Base-by-base conservation (phyloP, 1,284 basidiomycete species). In the Schizophyllum amplum region DNA sequence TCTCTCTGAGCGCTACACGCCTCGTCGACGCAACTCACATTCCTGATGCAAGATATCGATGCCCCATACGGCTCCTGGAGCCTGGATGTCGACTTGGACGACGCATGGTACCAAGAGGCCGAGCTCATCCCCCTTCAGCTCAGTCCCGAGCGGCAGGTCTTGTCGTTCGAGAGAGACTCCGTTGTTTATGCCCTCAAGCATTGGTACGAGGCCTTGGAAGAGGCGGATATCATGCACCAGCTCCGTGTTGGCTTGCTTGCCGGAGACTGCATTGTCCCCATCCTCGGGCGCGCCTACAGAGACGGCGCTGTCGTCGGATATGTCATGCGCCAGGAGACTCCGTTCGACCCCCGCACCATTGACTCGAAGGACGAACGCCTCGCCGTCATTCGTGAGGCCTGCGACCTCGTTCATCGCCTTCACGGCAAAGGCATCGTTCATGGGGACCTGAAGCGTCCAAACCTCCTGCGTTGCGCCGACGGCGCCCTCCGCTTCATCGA, bases 371-470 rank as follows among this genome's bases (percentile, higher is more conserved):
- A 47, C 5, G 57, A 59, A 20, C 54, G 57, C 15, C 7, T 56
- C 25, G 15, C 17, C 15, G 48, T 52, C n/a, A 59, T 59, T 24
- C 33, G 51, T 9, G 22, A 54, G 23, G 46, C 56, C 9, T 52
- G 57, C 17, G 57, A 59, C 9, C 54, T 56, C 13, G 23, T 55
- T 20, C 17, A 42, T 3, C 51, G 55, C 20, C 52, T 59, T n/a
- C 57, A 59, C 47, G 24, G n/a, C 7, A 59, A 59, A 24, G 25
- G 52, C 1, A 55, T 59, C 21, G 46, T 59, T n/a, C 54, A 59
- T n/a, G 57, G 57, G 5, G 57, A 59, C 47, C 13, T 59, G 5
- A 59, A 55, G 33, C 57, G 54, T 4, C 24, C 49, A 4, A 59
- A 59, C 48, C 21, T 59, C 21, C 46, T 59, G 11, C 24, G 27